Evolutionary conservation across 352 stramenopile species (phyloP).

Genomic region (Aphanomyces invadans): DNA sequence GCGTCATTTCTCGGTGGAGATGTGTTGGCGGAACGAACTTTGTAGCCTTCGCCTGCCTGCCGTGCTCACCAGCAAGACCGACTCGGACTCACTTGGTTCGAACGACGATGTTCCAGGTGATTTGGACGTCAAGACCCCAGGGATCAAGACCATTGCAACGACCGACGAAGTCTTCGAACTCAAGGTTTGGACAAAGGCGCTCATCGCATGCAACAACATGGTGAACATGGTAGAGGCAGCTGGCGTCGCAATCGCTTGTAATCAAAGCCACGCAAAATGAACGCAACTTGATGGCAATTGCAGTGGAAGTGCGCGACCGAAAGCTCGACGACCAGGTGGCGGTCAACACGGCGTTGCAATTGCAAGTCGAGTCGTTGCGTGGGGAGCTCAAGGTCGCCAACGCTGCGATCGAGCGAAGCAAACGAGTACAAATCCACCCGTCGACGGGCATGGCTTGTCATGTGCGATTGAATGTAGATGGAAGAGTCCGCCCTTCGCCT

Average conservation of each 20-base stretch:
- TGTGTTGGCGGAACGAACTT: neutral
- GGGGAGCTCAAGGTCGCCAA: neutral
- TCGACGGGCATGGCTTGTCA: no score
- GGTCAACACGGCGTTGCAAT: neutral
- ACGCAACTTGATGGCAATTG: constrained; percentile 16
- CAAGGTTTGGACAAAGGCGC: no score
- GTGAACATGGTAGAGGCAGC: constrained; percentile 4
- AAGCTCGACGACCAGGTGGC: neutral
- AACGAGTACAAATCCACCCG: no score
- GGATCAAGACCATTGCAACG: neutral
- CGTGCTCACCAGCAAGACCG: neutral
- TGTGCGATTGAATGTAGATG: neutral
- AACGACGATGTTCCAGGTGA: neutral
- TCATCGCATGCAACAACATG: no score
- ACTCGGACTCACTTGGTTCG: neutral
- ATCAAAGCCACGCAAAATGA: constrained; percentile 20
- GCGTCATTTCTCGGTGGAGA: neutral
- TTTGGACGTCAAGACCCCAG: no score
- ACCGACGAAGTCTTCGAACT: neutral
- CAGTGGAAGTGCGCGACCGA: constrained; percentile 16
- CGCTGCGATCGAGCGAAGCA: constrained; percentile 3
- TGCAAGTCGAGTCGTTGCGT: neutral
- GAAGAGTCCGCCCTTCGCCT: neutral
- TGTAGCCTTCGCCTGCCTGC: no score
- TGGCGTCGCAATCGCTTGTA: constrained; percentile 12